Evolutionary conservation across 345 rosid genomes (phyloP).

Genomic region (Pistacia atlantica): DNA sequence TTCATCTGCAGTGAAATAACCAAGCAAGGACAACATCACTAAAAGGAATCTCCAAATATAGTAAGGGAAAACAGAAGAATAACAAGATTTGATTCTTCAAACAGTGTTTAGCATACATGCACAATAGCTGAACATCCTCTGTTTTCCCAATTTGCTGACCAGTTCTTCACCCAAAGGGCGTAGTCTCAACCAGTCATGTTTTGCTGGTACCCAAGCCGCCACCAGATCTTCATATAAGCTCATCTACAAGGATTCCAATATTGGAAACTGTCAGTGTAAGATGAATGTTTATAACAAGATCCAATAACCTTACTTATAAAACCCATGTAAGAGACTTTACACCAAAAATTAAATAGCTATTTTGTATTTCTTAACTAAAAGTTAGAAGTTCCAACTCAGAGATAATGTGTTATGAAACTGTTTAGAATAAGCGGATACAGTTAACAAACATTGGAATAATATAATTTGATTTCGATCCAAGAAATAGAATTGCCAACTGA

Average conservation of each 20-base stretch:
- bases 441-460: background rate
- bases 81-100: background rate
- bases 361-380: background rate
- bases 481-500: background rate
- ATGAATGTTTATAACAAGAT: background rate
- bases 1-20: conserved; percentile 63
- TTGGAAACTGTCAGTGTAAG: conserved; percentile 3
- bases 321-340: background rate
- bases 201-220: conserved; percentile 96
- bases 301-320: background rate
- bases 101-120: conserved; percentile 57
- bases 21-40: conserved; percentile 15
- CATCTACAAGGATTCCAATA: conserved; percentile 54
- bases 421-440: background rate
- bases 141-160: conserved; percentile 70
- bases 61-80: conserved; percentile 12
- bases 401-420: background rate
- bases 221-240: conserved; percentile 98
- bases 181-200: conserved; percentile 79
- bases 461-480: background rate
- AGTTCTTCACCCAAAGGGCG: conserved; percentile 78
- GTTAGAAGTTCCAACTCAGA: conserved; percentile 6
- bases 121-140: conserved; percentile 79
- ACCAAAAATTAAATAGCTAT: background rate
- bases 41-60: conserved; percentile 3